Percentiles rank a stretch among this genome's conserved stretches.
Evolutionary conservation across 1,139 yeast genomes (phyloP).

Genomic region (Blastobotrys aristatus): DNA sequence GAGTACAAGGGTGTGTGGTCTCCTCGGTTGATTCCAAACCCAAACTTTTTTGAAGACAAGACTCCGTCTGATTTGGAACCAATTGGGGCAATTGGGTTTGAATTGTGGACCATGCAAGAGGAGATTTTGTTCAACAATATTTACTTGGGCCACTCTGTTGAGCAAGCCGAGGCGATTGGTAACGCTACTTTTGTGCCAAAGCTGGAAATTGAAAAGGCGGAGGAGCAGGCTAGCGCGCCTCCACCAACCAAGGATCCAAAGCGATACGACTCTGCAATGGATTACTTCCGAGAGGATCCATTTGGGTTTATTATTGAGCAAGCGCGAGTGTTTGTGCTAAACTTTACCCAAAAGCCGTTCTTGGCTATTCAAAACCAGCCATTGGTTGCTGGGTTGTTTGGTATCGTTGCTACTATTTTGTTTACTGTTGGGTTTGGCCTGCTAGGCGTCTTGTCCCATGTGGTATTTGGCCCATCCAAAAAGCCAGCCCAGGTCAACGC

Average conservation of each 20-base stretch:
- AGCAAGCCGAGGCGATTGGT: constrained; percentile 79
- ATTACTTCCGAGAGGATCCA: constrained; percentile 36
- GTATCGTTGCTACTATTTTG: constrained; percentile 19
- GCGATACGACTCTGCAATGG: constrained; percentile 26
- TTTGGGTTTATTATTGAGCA: constrained; percentile 30
- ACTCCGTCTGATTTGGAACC: constrained; percentile 59
- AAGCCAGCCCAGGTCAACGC: constrained; percentile 13
- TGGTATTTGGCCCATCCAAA: constrained; percentile 15
- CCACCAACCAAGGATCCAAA: constrained; percentile 24
- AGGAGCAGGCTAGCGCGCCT: constrained; percentile 32
- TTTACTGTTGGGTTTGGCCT: constrained; percentile 28
- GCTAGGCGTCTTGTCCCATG: constrained; percentile 23
- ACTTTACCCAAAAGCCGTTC: constrained; percentile 32
- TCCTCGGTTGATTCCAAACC: constrained; percentile 65
- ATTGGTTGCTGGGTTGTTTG: constrained; percentile 29
- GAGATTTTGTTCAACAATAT: constrained; percentile 75
- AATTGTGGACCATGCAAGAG: constrained; percentile 81
- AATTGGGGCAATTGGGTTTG: constrained; percentile 82
- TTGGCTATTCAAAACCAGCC: constrained; percentile 35
- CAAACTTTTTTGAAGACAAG: constrained; percentile 56
- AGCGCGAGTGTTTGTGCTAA: constrained; percentile 30
- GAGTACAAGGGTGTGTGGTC: constrained; percentile 73
- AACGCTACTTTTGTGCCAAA: constrained; percentile 68
- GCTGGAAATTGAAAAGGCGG: constrained; percentile 47
- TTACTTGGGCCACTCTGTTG: constrained; percentile 74